These are phyloP conservation scores for Cyclocybe aegerita DNA, from an alignment of 768 basidiomycete genomes.

Conservation along the genomic window DNA sequence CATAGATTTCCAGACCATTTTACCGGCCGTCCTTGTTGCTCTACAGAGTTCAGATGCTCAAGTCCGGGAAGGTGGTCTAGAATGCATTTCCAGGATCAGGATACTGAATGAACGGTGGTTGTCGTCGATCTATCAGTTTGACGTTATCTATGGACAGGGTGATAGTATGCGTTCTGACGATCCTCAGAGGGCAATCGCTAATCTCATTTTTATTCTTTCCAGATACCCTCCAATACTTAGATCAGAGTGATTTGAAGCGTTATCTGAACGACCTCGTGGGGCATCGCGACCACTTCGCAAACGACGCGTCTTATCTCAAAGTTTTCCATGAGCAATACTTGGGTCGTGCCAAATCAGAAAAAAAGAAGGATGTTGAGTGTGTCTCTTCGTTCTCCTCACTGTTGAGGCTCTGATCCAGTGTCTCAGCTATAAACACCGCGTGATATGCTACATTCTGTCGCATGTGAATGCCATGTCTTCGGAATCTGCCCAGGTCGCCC, in stretches of 20 bases:
- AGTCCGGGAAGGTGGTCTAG: constrained; percentile 51
- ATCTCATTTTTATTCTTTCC: not conserved
- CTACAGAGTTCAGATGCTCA: constrained; percentile 44
- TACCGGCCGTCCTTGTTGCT: constrained; percentile 68
- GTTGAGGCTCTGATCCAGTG: not conserved
- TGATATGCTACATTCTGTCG: constrained; percentile 78
- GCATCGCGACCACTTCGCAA: constrained; percentile 53
- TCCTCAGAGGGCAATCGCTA: constrained; percentile 6
- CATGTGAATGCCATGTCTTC: constrained; percentile 65
- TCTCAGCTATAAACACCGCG: constrained; percentile 64
- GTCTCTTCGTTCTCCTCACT: constrained; percentile 18
- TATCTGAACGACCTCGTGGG: constrained; percentile 56
- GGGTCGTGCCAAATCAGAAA: constrained; percentile 45
- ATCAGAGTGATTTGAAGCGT: constrained; percentile 57
- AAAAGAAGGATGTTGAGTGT: constrained; percentile 53
- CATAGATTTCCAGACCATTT: constrained; percentile 78
- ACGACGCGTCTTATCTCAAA: constrained; percentile 58
- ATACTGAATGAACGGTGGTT: constrained; percentile 42
- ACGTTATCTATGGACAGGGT: constrained; percentile 65
- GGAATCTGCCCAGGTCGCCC: constrained; percentile 43
- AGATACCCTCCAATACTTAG: constrained; percentile 66
- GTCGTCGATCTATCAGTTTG: constrained; percentile 66
- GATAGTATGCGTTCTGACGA: constrained; percentile 38
- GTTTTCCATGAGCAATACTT: constrained; percentile 63
- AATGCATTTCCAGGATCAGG: constrained; percentile 51